A percentile compares a stretch with the other conserved stretches of the same genome.
Conservation (phyloP, 306 rosid genomes). For the barrel medic (Medicago truncatula) region DNA sequence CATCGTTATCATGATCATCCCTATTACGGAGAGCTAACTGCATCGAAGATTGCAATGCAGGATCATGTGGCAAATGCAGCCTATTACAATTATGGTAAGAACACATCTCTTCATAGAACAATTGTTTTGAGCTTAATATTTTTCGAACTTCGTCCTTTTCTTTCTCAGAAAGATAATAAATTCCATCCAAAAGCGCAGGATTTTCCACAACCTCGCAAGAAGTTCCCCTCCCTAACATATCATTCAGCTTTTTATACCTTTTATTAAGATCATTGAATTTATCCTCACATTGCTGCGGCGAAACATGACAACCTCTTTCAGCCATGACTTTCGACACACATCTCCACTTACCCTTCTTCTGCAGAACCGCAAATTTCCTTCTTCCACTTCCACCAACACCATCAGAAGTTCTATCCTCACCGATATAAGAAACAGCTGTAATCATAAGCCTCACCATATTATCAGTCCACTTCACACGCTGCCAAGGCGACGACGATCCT, state of each 20-base stretch:
- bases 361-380: constrained; percentile 66
- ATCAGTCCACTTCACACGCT: constrained; percentile 93
- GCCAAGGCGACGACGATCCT: constrained; percentile 81
- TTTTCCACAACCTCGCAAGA: constrained; percentile 93
- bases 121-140: constrained; percentile 87
- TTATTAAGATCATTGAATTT: constrained; percentile 93
- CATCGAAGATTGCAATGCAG: constrained; percentile 80
- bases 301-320: constrained; percentile 86
- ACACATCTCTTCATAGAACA: constrained; percentile 96
- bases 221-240: constrained; percentile 91
- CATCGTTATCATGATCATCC: constrained; percentile 79
- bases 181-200: constrained; percentile 71
- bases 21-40: constrained; percentile 79
- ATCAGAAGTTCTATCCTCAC: constrained; percentile 67
- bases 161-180: constrained; percentile 67
- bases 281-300: constrained; percentile 99
- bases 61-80: constrained; percentile 88
- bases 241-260: constrained; percentile 89
- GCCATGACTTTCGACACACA: constrained; percentile 91
- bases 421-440: constrained; percentile 85
- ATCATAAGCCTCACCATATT: constrained; percentile 94
- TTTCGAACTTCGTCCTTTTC: constrained; percentile 91
- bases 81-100: constrained; percentile 88
- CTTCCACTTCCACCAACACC: constrained; percentile 61
- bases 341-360: constrained; percentile 97